phyloP scores from a whole-genome alignment of 2,329 filamentous ascomycete species.

The Intubia oerlemansii region DNA sequence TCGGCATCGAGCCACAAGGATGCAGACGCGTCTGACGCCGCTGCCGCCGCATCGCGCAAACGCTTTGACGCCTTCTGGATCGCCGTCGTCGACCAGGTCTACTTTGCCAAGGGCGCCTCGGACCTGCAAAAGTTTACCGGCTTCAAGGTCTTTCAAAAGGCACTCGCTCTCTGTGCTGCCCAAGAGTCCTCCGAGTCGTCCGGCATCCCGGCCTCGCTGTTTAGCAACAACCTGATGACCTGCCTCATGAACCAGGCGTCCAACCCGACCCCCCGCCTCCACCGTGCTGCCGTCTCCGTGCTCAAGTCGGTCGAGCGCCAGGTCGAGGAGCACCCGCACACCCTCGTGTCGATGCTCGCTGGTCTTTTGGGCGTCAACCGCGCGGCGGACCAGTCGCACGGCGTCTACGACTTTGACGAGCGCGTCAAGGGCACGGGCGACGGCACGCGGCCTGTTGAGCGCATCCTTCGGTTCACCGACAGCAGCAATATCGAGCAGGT shows the following conservation, averaged over 20 bases:
- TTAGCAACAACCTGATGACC: constrained; percentile 65
- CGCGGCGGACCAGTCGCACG: constrained; percentile 24
- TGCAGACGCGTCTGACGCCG: no score
- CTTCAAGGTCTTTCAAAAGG: constrained; percentile 66
- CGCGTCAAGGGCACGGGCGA: constrained; percentile 36
- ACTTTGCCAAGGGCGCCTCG: constrained; percentile 66
- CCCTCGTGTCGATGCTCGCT: constrained; percentile 38
- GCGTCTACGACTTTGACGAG: constrained; percentile 64
- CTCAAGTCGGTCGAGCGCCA: constrained; percentile 48
- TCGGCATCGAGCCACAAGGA: no score
- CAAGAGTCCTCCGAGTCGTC: not conserved
- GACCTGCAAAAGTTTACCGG: constrained; percentile 83
- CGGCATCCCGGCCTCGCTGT: constrained; percentile 37
- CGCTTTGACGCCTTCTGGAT: constrained; percentile 8
- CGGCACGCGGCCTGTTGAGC: constrained; percentile 57
- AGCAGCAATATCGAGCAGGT: constrained; percentile 30
- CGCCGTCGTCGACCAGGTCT: constrained; percentile 56
- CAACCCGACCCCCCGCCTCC: constrained; percentile 55
- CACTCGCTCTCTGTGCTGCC: constrained; percentile 31
- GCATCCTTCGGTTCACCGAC: constrained; percentile 40
- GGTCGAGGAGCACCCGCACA: constrained; percentile 36
- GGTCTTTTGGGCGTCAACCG: constrained; percentile 44
- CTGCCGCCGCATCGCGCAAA: not conserved
- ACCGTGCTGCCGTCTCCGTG: constrained; percentile 57
- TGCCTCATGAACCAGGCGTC: constrained; percentile 69